Conservation (phyloP, 805 yeast species). For the Maudiozyma pseudohumilis region DNA sequence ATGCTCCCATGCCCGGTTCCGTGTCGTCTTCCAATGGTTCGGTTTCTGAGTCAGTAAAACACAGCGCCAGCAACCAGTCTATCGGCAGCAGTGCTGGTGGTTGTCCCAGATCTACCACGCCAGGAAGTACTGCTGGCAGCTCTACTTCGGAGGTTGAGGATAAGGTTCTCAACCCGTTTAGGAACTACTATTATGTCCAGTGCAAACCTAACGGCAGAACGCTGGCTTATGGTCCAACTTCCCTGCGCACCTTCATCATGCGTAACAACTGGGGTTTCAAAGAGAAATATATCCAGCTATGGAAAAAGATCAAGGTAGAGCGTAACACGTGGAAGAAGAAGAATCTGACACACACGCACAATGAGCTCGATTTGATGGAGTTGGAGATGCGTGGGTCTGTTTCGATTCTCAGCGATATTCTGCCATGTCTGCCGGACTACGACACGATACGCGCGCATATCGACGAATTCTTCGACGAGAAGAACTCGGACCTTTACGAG, state of each 20-base stretch:
- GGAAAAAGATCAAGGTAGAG: constrained; percentile 20
- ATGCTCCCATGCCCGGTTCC: too few relatives aligned
- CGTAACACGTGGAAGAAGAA: constrained; percentile 17
- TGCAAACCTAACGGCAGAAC: constrained; percentile 17
- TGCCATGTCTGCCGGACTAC: constrained; percentile 15
- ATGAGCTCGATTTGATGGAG: constrained; percentile 14
- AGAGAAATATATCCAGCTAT: constrained; percentile 14
- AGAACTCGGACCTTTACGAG: constrained; percentile 8
- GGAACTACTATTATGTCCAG: constrained; percentile 11
- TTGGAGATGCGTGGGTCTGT: background rate
- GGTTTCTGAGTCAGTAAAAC: too few relatives aligned
- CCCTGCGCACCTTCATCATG: constrained; percentile 14
- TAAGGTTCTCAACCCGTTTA: constrained; percentile 7
- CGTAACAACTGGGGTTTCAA: constrained; percentile 12
- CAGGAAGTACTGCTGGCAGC: background rate
- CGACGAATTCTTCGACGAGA: constrained; percentile 10
- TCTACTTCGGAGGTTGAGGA: background rate
- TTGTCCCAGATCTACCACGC: background rate
- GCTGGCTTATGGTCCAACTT: constrained; percentile 26
- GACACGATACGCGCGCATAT: constrained; percentile 10
- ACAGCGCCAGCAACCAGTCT: too few relatives aligned
- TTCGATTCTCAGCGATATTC: constrained; percentile 2
- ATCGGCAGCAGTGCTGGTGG: too few relatives aligned
- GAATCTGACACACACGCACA: constrained; percentile 6
- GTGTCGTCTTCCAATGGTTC: too few relatives aligned